Conservation (phyloP, 1,284 basidiomycete genomes). For the Puccinia horiana region DNA sequence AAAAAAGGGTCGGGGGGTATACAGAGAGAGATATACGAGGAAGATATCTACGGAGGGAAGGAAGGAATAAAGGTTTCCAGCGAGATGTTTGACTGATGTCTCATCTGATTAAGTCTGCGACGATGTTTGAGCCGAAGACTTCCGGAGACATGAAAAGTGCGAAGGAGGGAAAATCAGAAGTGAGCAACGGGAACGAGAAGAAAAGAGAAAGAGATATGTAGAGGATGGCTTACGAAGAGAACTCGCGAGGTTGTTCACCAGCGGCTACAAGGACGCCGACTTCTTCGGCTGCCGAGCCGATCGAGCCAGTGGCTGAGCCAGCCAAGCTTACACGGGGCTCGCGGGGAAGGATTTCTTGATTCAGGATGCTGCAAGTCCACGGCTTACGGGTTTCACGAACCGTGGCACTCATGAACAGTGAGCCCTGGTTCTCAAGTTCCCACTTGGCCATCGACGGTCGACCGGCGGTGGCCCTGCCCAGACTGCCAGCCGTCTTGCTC, state of each 20-base stretch:
- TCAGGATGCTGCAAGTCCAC: slow-evolving; percentile 18
- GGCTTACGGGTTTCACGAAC: slow-evolving; percentile 12
- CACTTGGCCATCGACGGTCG: slow-evolving; percentile 3
- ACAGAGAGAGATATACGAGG: too few species aligned
- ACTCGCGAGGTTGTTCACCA: slow-evolving; percentile 18
- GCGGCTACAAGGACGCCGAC: slow-evolving; percentile 23
- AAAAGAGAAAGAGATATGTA: neutral
- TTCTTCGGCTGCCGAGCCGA: neutral
- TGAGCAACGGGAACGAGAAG: neutral
- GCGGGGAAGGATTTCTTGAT: neutral
- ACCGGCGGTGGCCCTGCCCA: neutral
- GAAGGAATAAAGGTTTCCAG: too few species aligned
- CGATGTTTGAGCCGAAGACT: slow-evolving; percentile 31
- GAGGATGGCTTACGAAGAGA: neutral
- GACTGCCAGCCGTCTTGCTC: neutral
- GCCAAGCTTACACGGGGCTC: neutral
- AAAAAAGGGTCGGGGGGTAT: too few species aligned
- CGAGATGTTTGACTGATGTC: neutral
- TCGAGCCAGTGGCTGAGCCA: neutral
- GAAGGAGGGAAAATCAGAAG: neutral
- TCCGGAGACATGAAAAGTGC: neutral
- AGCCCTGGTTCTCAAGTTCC: neutral
- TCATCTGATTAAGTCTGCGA: slow-evolving; percentile 13
- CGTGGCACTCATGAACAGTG: neutral
- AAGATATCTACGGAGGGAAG: too few species aligned